phyloP scores from a whole-genome alignment of 805 yeast genomes.

The Nakazawaea ambrosiae region DNA sequence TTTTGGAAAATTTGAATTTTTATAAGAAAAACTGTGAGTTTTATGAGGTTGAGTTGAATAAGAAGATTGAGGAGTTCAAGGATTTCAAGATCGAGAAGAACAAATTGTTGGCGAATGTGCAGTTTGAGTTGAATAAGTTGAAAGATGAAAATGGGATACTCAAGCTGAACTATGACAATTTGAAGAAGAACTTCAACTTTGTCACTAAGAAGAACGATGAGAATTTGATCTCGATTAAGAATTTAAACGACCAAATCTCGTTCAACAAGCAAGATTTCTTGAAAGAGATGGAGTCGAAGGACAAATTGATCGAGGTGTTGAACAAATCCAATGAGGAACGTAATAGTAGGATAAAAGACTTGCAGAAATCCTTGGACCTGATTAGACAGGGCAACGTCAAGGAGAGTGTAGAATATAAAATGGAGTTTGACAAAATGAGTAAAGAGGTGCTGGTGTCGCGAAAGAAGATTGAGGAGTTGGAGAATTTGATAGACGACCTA shows the following conservation, averaged over 20 bases:
- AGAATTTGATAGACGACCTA: constrained; percentile 36
- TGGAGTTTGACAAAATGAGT: constrained; percentile 29
- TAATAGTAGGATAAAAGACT: constrained; percentile 40
- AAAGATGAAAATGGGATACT: constrained; percentile 23
- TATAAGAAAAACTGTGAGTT: constrained; percentile 24
- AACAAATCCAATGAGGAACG: constrained; percentile 48
- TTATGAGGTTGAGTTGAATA: constrained; percentile 28
- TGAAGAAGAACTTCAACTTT: constrained; percentile 29
- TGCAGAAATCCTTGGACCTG: constrained; percentile 41
- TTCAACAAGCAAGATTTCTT: constrained; percentile 41
- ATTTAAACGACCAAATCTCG: constrained; percentile 35
- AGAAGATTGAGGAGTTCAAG: constrained; percentile 21
- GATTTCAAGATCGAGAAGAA: constrained; percentile 20
- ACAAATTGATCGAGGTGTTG: constrained; percentile 50
- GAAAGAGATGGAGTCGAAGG: constrained; percentile 55
- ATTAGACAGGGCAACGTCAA: constrained; percentile 31
- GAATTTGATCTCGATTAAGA: constrained; percentile 36
- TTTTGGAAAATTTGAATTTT: constrained; percentile 24
- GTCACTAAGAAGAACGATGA: constrained; percentile 33
- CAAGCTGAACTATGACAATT: constrained; percentile 21
- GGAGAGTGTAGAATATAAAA: constrained; percentile 27
- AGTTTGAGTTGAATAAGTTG: constrained; percentile 28
- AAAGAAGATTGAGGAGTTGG: constrained; percentile 33
- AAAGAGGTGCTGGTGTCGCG: constrained; percentile 28
- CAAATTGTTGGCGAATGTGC: constrained; percentile 23